phyloP scores from a whole-genome alignment of 2,329 filamentous ascomycete species.

The Penicillium sp. region DNA sequence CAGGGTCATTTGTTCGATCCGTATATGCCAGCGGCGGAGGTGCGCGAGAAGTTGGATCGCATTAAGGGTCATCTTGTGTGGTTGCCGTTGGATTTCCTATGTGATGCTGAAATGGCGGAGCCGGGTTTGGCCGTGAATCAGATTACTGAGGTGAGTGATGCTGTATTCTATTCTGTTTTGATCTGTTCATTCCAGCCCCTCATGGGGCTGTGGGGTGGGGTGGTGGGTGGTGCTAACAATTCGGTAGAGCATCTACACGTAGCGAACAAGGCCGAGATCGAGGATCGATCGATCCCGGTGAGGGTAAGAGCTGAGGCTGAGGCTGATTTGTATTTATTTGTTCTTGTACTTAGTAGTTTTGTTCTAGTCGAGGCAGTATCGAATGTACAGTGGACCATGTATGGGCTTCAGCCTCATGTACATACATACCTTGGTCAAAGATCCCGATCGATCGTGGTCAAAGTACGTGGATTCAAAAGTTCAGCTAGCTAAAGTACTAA shows the following conservation, averaged over 20 bases:
- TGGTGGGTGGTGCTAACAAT: constrained; percentile 14
- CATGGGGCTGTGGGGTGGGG: neutral
- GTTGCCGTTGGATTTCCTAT: constrained; percentile 90
- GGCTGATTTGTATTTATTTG: too few species aligned
- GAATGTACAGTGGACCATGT: too few species aligned
- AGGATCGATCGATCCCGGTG: neutral
- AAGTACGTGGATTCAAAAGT: too few species aligned
- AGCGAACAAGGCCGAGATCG: constrained; percentile 8
- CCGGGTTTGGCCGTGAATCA: constrained; percentile 82
- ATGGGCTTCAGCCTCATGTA: too few species aligned
- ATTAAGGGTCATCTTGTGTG: constrained; percentile 89
- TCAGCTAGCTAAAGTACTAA: too few species aligned
- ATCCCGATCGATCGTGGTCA: neutral
- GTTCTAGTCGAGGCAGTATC: too few species aligned
- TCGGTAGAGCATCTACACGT: constrained; percentile 41
- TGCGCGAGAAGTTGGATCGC: constrained; percentile 74
- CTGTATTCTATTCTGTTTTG: neutral
- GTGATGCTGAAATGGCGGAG: constrained; percentile 87
- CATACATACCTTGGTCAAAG: neutral
- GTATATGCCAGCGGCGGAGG: constrained; percentile 72
- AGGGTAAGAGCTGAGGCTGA: too few species aligned
- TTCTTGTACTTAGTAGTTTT: too few species aligned
- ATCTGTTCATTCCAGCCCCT: neutral
- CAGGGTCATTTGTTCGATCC: constrained; percentile 85
- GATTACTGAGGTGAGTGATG: constrained; percentile 77